phyloP scores from a whole-genome alignment of 2,329 filamentous ascomycete species.

The Xylariaceae sp. region DNA sequence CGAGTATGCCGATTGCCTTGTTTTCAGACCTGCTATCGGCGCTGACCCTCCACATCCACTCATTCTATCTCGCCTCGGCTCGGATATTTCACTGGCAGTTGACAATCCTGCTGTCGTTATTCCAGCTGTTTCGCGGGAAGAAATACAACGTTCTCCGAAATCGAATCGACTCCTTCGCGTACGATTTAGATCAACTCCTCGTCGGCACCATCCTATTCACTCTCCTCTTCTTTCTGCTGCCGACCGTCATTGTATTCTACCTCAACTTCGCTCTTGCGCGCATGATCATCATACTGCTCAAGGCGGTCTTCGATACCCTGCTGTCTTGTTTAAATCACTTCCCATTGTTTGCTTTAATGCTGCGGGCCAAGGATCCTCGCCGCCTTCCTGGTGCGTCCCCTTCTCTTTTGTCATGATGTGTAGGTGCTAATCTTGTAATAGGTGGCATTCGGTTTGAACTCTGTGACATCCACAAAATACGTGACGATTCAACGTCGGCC shows the following conservation, averaged over 20 bases:
- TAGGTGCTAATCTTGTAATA: conserved; percentile 27
- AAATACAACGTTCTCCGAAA: conserved; percentile 96
- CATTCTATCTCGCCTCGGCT: conserved; percentile 93
- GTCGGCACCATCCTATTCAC: conserved; percentile 97
- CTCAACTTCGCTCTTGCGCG: conserved; percentile 90
- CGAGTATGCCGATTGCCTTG: conserved; percentile 92
- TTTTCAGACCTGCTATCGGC: conserved; percentile 91
- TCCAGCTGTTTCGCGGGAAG: conserved; percentile 96
- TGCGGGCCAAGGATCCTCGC: conserved; percentile 86
- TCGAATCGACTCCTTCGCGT: conserved; percentile 97
- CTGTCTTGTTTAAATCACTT: conserved; percentile 96
- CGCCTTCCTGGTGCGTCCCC: conserved; percentile 65
- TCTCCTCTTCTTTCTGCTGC: conserved; percentile 86
- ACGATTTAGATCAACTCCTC: conserved; percentile 93
- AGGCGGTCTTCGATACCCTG: conserved; percentile 84
- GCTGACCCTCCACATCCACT: conserved; percentile 93
- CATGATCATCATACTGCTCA: conserved; percentile 91
- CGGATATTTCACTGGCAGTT: conserved; percentile 99
- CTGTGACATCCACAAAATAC: conserved; percentile 60
- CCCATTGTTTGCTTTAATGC: conserved; percentile 92
- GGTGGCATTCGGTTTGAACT: conserved; percentile 88
- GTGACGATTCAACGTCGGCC: conserved; percentile 31
- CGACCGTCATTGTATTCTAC: conserved; percentile 94
- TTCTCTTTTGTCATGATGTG: not conserved
- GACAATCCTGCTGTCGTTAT: conserved; percentile 93